Conservation (phyloP, 495 filamentous ascomycete genomes). For the Trichocladium antarcticum region DNA sequence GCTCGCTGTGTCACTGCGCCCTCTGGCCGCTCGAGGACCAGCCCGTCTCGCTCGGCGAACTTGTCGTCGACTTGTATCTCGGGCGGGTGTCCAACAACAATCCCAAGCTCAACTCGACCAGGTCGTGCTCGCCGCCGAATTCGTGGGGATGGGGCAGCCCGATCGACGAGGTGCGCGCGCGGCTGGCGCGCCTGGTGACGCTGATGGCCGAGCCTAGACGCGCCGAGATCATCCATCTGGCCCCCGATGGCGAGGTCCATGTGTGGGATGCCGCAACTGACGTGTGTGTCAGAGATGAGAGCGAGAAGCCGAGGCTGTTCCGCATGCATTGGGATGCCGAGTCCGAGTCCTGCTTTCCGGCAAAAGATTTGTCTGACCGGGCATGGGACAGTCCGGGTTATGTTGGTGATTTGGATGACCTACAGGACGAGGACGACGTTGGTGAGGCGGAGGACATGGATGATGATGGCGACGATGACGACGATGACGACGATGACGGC, state of each 20-base stretch:
- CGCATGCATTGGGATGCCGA: not conserved
- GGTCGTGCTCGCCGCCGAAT: not conserved
- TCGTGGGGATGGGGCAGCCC: constrained; percentile 4
- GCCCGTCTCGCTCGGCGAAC: constrained; percentile 3
- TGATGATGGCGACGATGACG: not conserved
- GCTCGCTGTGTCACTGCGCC: constrained; percentile 9
- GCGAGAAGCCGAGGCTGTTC: constrained; percentile 2
- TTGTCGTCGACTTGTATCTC: constrained; percentile 12
- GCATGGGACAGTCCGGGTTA: not conserved
- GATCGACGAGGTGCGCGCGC: constrained; percentile 6
- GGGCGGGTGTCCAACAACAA: constrained; percentile 12
- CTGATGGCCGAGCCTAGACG: constrained; percentile 6
- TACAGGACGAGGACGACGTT: not conserved
- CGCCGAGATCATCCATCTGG: constrained; percentile 13
- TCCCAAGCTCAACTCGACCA: constrained; percentile 17
- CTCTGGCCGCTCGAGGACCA: not conserved
- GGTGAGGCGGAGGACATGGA: no score
- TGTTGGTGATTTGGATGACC: not conserved
- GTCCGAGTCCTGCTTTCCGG: not conserved
- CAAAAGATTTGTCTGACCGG: not conserved
- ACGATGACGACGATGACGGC: no score
- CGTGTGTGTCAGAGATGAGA: constrained; percentile 4
- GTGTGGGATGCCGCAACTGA: constrained; percentile 12
- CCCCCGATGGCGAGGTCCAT: constrained; percentile 12
- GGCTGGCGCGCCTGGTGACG: constrained; percentile 1